Percentiles rank a stretch among this genome's conserved stretches.
Conservation (phyloP, 768 basidiomycete genomes). For the Tulasnella sp. region DNA sequence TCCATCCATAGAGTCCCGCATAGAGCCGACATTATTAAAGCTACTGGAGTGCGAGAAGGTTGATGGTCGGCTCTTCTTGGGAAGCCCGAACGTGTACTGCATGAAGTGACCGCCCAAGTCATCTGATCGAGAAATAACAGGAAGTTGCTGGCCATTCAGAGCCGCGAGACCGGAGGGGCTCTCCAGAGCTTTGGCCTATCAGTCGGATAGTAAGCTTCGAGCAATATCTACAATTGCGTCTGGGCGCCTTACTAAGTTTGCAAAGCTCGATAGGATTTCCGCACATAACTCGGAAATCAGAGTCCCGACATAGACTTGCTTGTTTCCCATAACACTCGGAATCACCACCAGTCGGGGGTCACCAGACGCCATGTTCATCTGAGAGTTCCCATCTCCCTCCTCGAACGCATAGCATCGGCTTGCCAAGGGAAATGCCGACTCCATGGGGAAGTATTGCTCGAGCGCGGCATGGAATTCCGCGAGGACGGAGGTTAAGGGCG, state of each 20-base stretch:
- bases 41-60: background rate
- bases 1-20: background rate
- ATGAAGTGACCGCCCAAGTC: constrained; percentile 28
- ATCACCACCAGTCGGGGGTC: constrained; percentile 70
- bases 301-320: constrained; percentile 84
- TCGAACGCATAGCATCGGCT: constrained; percentile 87
- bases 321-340: constrained; percentile 84
- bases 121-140: constrained; percentile 40
- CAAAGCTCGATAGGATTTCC: constrained; percentile 82
- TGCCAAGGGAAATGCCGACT: constrained; percentile 74
- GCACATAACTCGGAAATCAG: constrained; percentile 88
- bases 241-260: constrained; percentile 65
- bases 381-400: constrained; percentile 58
- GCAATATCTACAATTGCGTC: background rate
- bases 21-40: background rate
- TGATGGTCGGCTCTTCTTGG: background rate
- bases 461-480: constrained; percentile 69
- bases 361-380: constrained; percentile 57
- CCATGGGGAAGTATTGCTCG: constrained; percentile 66
- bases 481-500: constrained; percentile 57
- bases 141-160: constrained; percentile 50
- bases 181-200: constrained; percentile 75
- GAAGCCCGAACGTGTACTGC: constrained; percentile 26
- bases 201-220: constrained; percentile 5
- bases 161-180: constrained; percentile 85